Evolutionary conservation across 75 land plant species (phyloP).

Genomic region (Cunninghamia lanceolata): DNA sequence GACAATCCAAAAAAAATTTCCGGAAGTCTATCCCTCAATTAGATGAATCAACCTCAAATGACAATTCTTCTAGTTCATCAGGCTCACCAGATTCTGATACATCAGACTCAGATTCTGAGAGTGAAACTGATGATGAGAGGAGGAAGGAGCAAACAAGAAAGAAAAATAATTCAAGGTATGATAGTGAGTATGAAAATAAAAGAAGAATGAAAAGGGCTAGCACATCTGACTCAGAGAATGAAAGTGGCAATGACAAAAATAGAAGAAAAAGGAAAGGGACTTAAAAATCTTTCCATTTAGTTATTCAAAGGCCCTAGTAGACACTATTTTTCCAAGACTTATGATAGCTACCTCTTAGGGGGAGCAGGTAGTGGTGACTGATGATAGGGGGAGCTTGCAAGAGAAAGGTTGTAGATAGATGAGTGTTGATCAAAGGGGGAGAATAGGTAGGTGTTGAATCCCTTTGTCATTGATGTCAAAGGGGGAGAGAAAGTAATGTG

Average conservation of each 20-base stretch:
- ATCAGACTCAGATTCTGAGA: conserved; percentile 22
- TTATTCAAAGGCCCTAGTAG: too few relatives aligned
- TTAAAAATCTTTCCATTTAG: too few relatives aligned
- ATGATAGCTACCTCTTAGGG: too few relatives aligned
- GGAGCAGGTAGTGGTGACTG: too few relatives aligned
- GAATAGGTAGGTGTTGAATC: too few relatives aligned
- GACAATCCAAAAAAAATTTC: conserved; percentile 87
- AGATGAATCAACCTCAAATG: conserved; percentile 16
- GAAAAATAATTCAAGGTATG: neutral
- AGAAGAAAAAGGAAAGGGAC: neutral
- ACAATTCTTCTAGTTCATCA: conserved; percentile 3
- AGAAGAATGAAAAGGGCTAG: conserved; percentile 1
- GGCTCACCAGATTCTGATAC: conserved; percentile 23
- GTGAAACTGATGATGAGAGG: conserved; percentile 19
- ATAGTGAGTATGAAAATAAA: neutral
- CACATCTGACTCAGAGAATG: neutral
- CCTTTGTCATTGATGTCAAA: too few relatives aligned
- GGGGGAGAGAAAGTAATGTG: too few relatives aligned
- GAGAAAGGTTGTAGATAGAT: too few relatives aligned
- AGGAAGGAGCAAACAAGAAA: neutral
- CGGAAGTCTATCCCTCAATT: conserved; percentile 51
- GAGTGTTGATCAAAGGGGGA: too few relatives aligned
- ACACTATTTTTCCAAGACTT: too few relatives aligned
- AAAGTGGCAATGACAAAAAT: neutral
- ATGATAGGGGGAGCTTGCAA: too few relatives aligned